A percentile compares a stretch with the other conserved stretches of the same genome.
Evolutionary conservation across 2,329 filamentous ascomycete genomes (phyloP).

Genomic region (Penicillium sp.): DNA sequence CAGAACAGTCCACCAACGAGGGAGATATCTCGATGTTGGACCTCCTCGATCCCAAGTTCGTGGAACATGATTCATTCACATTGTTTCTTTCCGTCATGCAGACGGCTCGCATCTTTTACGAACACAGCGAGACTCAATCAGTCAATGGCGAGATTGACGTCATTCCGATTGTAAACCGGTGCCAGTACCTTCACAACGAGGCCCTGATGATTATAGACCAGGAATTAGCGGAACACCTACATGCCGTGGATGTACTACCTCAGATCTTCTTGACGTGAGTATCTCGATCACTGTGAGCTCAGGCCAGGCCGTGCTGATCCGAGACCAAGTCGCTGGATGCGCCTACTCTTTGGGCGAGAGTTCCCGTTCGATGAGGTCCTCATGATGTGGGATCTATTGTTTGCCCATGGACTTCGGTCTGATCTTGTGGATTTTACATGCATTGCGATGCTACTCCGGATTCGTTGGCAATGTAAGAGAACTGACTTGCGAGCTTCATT

Average conservation of each 20-base stretch:
- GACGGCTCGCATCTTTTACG: constrained; percentile 78
- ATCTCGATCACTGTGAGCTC: background rate
- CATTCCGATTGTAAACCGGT: constrained; percentile 76
- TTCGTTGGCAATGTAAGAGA: constrained; percentile 76
- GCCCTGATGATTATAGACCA: constrained; percentile 73
- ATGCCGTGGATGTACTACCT: constrained; percentile 80
- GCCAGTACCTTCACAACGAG: constrained; percentile 78
- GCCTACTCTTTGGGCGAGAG: constrained; percentile 86
- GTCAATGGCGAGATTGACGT: constrained; percentile 45
- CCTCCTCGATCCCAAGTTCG: constrained; percentile 64
- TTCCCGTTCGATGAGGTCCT: constrained; percentile 84
- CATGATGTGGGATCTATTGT: constrained; percentile 82
- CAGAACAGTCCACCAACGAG: constrained; percentile 16
- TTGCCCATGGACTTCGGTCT: constrained; percentile 75
- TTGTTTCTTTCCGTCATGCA: constrained; percentile 87
- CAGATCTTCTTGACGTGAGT: constrained; percentile 90
- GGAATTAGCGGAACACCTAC: constrained; percentile 75
- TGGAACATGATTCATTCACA: constrained; percentile 87
- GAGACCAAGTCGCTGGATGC: constrained; percentile 72
- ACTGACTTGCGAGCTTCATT: background rate
- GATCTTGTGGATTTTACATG: constrained; percentile 86
- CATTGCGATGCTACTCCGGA: constrained; percentile 84
- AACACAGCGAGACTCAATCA: constrained; percentile 53
- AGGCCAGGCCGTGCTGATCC: constrained; percentile 6
- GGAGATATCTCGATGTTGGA: constrained; percentile 55